Evolutionary conservation across 768 basidiomycete genomes (phyloP), one percentile per base, ranked within the genome.

Genomic region (Hemileccinum impolitum): DNA sequence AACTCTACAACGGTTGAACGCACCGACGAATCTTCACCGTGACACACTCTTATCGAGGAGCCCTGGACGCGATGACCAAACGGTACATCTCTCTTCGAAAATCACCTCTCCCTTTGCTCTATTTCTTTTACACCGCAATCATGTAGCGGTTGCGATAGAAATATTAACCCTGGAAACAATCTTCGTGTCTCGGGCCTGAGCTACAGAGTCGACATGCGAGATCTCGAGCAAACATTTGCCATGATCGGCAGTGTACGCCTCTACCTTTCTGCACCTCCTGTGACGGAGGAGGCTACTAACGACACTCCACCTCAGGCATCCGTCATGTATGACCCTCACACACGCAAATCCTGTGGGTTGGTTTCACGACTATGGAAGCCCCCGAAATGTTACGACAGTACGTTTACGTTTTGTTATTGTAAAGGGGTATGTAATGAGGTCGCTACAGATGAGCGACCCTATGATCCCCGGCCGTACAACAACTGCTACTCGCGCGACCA

Each of bases 401-500:
- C 50, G 78, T 68, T 26, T 13, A 50, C 18, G 47, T 43, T 51
- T 8, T 11, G n/a, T 32, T 3, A 6, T 6, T 23, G 23, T 32
- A 11, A 15, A 28, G n/a, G n/a, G 6, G 14, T 12, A 8, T 11
- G 8, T 17, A 8, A 26, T 58, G 12, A 52, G 21, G 32, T 42
- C 25, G 23, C 23, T 26, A 58, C 63, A 84, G 91, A 79, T 55
- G 90, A 93, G 63, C 81, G 92, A 28, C 90, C 83, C 1, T 96
- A 97, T 63, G 90, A 94, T 64, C 93, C 92, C 35, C 82, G 94
- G 51, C 91, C 93, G 0, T 92, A 94, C 66, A 90, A 94, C 69
- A 84, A 83, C 55, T 88, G 90, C 56, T 94, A 94, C 71, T 74
- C 80, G 12, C 81, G 85, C 18, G 84, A 82, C 54, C 67, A 72